Percentiles rank a stretch among this genome's conserved stretches.
Evolutionary conservation across 1,284 basidiomycete species (phyloP).

Genomic region (Meira nashicola): DNA sequence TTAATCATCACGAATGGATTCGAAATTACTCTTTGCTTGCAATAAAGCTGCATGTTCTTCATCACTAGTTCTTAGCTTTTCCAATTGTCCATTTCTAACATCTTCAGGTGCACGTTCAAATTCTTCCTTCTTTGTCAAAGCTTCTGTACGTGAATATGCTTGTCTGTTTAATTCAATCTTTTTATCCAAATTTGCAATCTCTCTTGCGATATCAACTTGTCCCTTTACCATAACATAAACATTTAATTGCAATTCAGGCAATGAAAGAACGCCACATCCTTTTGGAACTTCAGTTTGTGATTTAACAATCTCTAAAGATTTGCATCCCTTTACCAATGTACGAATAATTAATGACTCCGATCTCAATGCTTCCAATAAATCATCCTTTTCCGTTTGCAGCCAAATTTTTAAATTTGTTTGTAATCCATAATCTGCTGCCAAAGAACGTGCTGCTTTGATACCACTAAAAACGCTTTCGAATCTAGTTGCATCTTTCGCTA

Average conservation of each 20-base stretch:
- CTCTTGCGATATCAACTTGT: constrained; percentile 44
- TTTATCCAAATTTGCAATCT: constrained; percentile 46
- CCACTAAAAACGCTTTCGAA: constrained; percentile 83
- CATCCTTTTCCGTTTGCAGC: constrained; percentile 67
- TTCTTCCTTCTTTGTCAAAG: constrained; percentile 39
- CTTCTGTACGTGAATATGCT: constrained; percentile 30
- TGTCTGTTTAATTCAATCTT: constrained; percentile 44
- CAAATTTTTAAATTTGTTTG: constrained; percentile 85
- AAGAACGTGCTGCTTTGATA: constrained; percentile 73
- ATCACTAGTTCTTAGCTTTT: constrained; percentile 34
- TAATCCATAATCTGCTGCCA: constrained; percentile 85
- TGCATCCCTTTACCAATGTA: constrained; percentile 84
- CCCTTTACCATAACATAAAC: constrained; percentile 44
- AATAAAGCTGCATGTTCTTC: constrained; percentile 37
- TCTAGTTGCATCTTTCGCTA: constrained; percentile 21
- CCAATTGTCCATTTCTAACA: constrained; percentile 31
- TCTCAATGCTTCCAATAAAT: constrained; percentile 57
- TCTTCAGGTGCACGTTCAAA: constrained; percentile 44
- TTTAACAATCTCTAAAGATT: constrained; percentile 63
- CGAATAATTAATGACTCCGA: constrained; percentile 71
- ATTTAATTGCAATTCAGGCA: constrained; percentile 32
- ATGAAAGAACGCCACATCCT: constrained; percentile 76
- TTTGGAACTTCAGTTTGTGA: constrained; percentile 64
- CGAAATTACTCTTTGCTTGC: constrained; percentile 42
- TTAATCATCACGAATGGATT: constrained; percentile 24